Base-by-base conservation (phyloP, 2,329 filamentous ascomycete genomes). In the Venturia oleaginea region DNA sequence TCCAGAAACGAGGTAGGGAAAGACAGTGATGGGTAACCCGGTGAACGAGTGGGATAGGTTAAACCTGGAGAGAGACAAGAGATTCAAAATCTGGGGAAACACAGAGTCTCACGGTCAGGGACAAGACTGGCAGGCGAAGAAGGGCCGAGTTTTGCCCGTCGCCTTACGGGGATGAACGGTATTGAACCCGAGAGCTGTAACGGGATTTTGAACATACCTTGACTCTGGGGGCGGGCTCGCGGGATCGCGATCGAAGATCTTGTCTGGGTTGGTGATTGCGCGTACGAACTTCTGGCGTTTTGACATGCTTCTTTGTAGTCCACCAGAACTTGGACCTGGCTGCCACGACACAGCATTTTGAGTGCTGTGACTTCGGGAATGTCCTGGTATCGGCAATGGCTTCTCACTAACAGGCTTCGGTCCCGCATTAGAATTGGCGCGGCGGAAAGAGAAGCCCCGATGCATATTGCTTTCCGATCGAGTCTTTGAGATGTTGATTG, bases 221-320 rank as follows among this genome's bases (percentile, higher is more conserved):
- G 62, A 64, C 37, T 64, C 55, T 55, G 57, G 37, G 13, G 63
- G 63, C 19, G 63, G 57, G 24, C 27, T 43, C 40, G 55, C 38
- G 11, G 63, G 57, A 30, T 64, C 63, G 22, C 42, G 37, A 15
- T 61, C 42, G 27, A 64, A 64, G 38, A 64, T 43, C 55, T 59
- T 64, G 40, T 64, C 63, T 17, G 63, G 63, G 24, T 64, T 64
- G 32, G 63, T 54, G 43, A 64, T 64, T n/a, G 57, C 63, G 19
- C 46, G 54, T 8, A 61, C 63, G 30, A 64, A 60, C n/a, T 61
- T 60, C 57, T 64, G 55, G n/a, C 63, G 54, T 42, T 54, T 42
- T n/a, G 32, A 40, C 54, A 64, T 48, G 38, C 37, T 61, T 37
- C 63, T 19, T 40, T 54, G 37, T 19, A 61, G 37, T 24, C 54